These are phyloP conservation scores for Antitrichia curtipendula DNA, from an alignment of 225 moss, liverwort and hornwort genomes.

Conservation along the genomic window DNA sequence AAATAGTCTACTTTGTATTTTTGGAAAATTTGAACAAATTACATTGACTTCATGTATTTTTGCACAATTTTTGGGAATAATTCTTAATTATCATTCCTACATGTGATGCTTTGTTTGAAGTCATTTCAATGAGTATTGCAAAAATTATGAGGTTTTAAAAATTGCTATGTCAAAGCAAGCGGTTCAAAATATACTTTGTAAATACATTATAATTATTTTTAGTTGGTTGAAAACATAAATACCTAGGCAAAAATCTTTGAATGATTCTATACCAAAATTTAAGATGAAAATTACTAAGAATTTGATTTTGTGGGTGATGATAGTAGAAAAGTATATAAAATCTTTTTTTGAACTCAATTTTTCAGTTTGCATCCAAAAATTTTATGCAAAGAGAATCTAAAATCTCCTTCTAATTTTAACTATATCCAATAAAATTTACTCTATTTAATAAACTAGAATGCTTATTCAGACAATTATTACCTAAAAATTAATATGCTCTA, in stretches of 20 bases:
- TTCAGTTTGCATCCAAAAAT: neutral
- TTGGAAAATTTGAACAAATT: accelerated
- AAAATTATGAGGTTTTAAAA: too few relatives aligned
- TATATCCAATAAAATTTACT: neutral
- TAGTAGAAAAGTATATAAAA: neutral
- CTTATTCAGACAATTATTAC: accelerated
- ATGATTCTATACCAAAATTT: neutral
- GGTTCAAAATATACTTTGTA: neutral
- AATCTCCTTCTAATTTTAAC: too few relatives aligned
- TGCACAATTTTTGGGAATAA: neutral
- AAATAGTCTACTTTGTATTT: neutral
- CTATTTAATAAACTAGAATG: neutral
- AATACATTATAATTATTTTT: neutral
- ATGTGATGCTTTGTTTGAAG: neutral
- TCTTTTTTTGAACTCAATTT: neutral
- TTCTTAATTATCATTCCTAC: accelerated
- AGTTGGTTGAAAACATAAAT: neutral
- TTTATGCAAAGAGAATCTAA: neutral
- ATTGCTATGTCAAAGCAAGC: neutral
- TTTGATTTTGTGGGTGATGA: neutral
- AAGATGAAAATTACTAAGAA: neutral
- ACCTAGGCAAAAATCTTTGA: neutral
- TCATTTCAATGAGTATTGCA: neutral
- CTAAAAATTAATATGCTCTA: too few relatives aligned
- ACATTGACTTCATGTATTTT: neutral